These are phyloP conservation scores for Fusarium nematophilum DNA, from an alignment of 2,329 filamentous ascomycete species.

Conservation along the genomic window DNA sequence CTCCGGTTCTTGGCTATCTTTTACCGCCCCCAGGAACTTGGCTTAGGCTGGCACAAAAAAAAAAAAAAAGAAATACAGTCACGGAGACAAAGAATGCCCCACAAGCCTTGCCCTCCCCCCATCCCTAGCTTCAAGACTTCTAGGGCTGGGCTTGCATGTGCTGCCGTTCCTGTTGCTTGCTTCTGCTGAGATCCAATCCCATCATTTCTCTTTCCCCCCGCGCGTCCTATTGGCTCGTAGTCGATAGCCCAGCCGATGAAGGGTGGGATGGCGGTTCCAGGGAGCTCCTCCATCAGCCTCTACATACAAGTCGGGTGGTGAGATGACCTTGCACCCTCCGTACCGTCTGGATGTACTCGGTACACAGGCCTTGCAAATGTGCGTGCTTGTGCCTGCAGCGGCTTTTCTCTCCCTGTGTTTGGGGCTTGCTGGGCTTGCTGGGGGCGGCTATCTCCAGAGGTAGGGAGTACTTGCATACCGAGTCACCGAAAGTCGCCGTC, in stretches of 20 bases:
- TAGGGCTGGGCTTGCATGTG: constrained; percentile 14
- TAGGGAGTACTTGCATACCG: constrained; percentile 19
- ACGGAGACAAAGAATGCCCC: constrained; percentile 4
- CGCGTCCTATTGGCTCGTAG: constrained; percentile 1
- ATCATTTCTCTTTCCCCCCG: constrained; percentile 22
- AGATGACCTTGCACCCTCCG: too few relatives aligned
- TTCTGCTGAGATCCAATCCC: constrained; percentile 34
- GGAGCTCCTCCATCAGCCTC: too few relatives aligned
- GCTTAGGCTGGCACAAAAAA: not conserved
- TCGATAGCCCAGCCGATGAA: not conserved
- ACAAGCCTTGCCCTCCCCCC: not conserved
- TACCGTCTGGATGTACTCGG: constrained; percentile 25
- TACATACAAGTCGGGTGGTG: too few relatives aligned
- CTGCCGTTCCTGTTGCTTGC: constrained; percentile 31
- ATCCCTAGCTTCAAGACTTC: too few relatives aligned
- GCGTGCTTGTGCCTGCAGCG: constrained; percentile 18
- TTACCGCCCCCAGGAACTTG: too few relatives aligned
- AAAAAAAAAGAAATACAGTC: constrained; percentile 9
- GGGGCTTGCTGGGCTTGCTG: not conserved
- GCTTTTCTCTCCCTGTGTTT: not conserved
- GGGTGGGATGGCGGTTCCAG: too few relatives aligned
- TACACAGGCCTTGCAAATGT: constrained; percentile 2
- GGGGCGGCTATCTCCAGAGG: constrained; percentile 16
- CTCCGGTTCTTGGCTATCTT: too few relatives aligned
- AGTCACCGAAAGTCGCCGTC: constrained; percentile 24